Evolutionary conservation across 805 yeast species (phyloP).

Genomic region (Metschnikowia picachoensis): DNA sequence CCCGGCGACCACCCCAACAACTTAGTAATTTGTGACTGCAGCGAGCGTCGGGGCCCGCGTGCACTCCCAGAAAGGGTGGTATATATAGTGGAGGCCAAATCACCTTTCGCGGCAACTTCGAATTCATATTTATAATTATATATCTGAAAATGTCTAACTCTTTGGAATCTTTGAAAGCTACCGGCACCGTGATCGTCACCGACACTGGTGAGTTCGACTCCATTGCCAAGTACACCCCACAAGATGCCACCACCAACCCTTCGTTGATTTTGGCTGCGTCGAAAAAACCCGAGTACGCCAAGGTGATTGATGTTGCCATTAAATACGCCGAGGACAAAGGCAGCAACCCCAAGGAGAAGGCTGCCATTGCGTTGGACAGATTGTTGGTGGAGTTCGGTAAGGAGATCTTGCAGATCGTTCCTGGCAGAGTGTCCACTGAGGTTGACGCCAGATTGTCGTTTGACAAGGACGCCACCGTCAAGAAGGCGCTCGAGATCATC

Average conservation of each 20-base stretch:
- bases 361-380: constrained; percentile 82
- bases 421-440: constrained; percentile 99
- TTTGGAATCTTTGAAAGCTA: constrained; percentile 86
- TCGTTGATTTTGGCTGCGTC: constrained; percentile 95
- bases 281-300: constrained; percentile 83
- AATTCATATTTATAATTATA: background rate
- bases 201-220: constrained; percentile 99
- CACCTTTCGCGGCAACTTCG: background rate
- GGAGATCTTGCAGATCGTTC: constrained; percentile 89
- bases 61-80: background rate
- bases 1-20: constrained; percentile 1
- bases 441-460: constrained; percentile 98
- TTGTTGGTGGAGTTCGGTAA: constrained; percentile 94
- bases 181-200: constrained; percentile 96
- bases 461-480: constrained; percentile 89
- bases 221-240: constrained; percentile 96
- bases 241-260: constrained; percentile 99
- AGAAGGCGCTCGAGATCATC: constrained; percentile 90
- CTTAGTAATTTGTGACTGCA: constrained; percentile 11
- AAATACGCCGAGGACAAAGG: constrained; percentile 74
- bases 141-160: constrained; percentile 46
- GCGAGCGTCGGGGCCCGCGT: constrained; percentile 13
- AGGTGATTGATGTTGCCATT: constrained; percentile 87
- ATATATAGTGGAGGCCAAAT: constrained; percentile 6
- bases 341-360: constrained; percentile 59